phyloP scores from a whole-genome alignment of 768 basidiomycete species.

The Tephrocybe rancida region DNA sequence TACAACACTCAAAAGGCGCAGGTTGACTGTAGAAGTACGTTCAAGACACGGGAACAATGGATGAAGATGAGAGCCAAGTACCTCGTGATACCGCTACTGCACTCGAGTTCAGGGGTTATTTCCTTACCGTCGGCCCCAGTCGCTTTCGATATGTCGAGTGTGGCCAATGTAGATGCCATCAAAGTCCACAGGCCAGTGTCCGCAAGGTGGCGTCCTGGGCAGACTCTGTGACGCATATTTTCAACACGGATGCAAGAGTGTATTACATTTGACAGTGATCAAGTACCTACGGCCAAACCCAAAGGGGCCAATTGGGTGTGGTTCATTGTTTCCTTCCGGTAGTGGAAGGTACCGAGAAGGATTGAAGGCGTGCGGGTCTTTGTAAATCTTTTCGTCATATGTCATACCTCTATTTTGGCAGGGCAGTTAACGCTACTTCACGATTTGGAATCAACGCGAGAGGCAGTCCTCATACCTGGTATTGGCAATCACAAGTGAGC shows the following conservation, averaged over 20 bases:
- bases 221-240: no score
- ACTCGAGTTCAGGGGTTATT: slow-evolving; percentile 38
- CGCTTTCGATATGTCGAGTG: slow-evolving; percentile 39
- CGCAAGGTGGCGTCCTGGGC: slow-evolving; percentile 46
- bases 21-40: no score
- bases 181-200: slow-evolving; percentile 37
- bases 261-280: not conserved
- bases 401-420: slow-evolving; percentile 35
- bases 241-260: not conserved
- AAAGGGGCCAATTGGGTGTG: slow-evolving; percentile 15
- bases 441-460: no score
- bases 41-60: no score
- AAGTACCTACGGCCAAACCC: slow-evolving; percentile 21
- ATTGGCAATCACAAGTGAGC: slow-evolving; percentile 14
- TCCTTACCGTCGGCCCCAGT: slow-evolving; percentile 33
- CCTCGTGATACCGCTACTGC: no score
- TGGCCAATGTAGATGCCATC: slow-evolving; percentile 20
- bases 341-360: slow-evolving; percentile 41
- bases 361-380: slow-evolving; percentile 38
- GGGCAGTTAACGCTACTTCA: no score
- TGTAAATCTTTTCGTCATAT: slow-evolving; percentile 37
- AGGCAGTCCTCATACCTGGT: slow-evolving; percentile 3
- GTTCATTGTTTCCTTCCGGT: slow-evolving; percentile 18
- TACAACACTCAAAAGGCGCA: no score
- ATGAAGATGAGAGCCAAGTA: no score